These are phyloP conservation scores for Brettanomyces nanus DNA, from an alignment of 805 yeast genomes.

Conservation along the genomic window DNA sequence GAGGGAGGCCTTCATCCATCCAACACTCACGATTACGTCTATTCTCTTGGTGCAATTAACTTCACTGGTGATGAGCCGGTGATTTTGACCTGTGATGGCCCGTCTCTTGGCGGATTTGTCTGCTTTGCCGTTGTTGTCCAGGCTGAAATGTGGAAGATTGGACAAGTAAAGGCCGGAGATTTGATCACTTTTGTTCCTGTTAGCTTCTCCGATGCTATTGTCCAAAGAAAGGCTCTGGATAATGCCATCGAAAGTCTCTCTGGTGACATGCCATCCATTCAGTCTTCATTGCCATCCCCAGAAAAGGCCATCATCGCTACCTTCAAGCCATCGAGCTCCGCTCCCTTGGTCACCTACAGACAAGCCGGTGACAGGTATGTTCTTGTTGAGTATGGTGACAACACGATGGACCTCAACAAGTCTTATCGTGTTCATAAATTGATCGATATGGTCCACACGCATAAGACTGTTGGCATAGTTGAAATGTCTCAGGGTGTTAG, in stretches of 20 bases:
- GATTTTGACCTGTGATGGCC: constrained; percentile 94
- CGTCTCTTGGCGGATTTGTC: constrained; percentile 94
- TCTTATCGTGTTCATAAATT: constrained; percentile 80
- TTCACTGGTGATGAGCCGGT: constrained; percentile 99
- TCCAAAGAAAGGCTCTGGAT: constrained; percentile 57
- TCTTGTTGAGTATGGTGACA: constrained; percentile 88
- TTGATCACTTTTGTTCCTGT: constrained; percentile 72
- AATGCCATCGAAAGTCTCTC: constrained; percentile 35
- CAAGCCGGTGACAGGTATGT: constrained; percentile 97
- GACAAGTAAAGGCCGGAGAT: constrained; percentile 96
- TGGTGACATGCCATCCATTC: constrained; percentile 30
- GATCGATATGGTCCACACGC: constrained; percentile 59
- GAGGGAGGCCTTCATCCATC: constrained; percentile 98
- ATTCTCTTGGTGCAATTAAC: constrained; percentile 92
- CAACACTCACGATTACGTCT: constrained; percentile 96
- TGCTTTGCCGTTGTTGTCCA: constrained; percentile 94
- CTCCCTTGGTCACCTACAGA: constrained; percentile 76
- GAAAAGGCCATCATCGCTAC: constrained; percentile 65
- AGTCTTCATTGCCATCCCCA: constrained; percentile 32
- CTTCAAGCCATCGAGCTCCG: constrained; percentile 35
- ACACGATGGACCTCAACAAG: constrained; percentile 74
- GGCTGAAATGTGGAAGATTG: constrained; percentile 97
- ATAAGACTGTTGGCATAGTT: constrained; percentile 69
- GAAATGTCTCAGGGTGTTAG: constrained; percentile 98
- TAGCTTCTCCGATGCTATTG: constrained; percentile 56